A percentile compares a stretch with the other conserved stretches of the same genome.
phyloP scores from a whole-genome alignment of 2,329 filamentous ascomycete genomes.

The Orbilia javanica region DNA sequence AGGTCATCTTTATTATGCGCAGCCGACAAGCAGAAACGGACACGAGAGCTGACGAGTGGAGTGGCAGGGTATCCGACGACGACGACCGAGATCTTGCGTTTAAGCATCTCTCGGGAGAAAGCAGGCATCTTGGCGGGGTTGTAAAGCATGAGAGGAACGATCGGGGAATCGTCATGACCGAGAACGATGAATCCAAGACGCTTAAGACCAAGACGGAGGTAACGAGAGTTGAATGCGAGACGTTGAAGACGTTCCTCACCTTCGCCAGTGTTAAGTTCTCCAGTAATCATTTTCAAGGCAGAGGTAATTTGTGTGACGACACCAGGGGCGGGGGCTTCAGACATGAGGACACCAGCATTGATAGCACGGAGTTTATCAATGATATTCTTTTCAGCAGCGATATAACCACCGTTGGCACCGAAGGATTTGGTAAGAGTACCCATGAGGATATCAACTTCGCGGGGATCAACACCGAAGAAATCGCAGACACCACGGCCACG shows the following conservation, averaged over 20 bases:
- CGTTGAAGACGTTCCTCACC: conserved; percentile 95
- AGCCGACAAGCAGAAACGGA: conserved; percentile 93
- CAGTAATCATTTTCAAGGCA: conserved; percentile 87
- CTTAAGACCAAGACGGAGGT: conserved; percentile 96
- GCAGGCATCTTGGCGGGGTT: conserved; percentile 99
- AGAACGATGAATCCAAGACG: conserved; percentile 96
- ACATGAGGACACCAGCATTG: conserved; percentile 87
- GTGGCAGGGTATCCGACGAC: conserved; percentile 98
- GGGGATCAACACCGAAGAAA: conserved; percentile 91
- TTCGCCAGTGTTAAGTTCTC: conserved; percentile 88
- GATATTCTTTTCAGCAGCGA: conserved; percentile 87
- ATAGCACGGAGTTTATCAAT: conserved; percentile 90
- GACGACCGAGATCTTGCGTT: conserved; percentile 96
- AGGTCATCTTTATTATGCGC: conserved; percentile 99
- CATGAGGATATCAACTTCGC: conserved; percentile 95
- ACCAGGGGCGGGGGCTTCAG: conserved; percentile 87
- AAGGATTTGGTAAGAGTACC: conserved; percentile 98
- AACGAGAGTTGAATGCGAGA: conserved; percentile 97
- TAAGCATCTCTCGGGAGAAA: conserved; percentile 98
- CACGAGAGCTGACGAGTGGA: conserved; percentile 91
- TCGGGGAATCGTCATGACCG: conserved; percentile 96
- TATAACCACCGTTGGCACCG: conserved; percentile 95
- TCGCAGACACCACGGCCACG: conserved; percentile 93
- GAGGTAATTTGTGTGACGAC: conserved; percentile 91
- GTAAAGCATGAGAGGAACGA: conserved; percentile 93